Evolutionary conservation across 1,139 yeast species (phyloP).

Genomic region (Blastobotrys persicus): DNA sequence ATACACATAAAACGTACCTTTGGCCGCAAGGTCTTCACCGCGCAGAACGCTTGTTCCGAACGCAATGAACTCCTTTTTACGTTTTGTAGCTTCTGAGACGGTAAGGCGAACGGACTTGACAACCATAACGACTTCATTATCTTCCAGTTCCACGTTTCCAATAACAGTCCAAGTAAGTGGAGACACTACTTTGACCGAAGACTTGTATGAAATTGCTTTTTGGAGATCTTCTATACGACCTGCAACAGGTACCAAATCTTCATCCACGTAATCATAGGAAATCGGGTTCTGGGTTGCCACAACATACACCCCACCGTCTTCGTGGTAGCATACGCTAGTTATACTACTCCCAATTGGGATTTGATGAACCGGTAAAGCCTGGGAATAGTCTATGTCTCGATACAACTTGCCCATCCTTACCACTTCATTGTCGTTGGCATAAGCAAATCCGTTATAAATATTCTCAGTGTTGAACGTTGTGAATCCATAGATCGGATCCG

Average conservation of each 20-base stretch:
- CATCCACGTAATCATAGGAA: conserved; percentile 68
- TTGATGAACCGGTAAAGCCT: conserved; percentile 27
- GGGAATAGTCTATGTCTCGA: conserved; percentile 25
- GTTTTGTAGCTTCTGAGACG: conserved; percentile 50
- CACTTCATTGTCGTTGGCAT: conserved; percentile 66
- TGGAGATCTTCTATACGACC: conserved; percentile 54
- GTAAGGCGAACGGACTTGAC: conserved; percentile 61
- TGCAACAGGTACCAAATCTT: conserved; percentile 64
- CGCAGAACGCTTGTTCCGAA: conserved; percentile 76
- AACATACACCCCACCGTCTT: conserved; percentile 60
- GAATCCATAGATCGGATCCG: conserved; percentile 45
- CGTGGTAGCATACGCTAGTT: conserved; percentile 70
- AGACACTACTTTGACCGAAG: conserved; percentile 63
- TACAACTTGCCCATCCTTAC: conserved; percentile 36
- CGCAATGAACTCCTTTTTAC: conserved; percentile 66
- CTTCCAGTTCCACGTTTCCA: conserved; percentile 64
- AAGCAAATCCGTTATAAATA: conserved; percentile 57
- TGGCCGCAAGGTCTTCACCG: conserved; percentile 79
- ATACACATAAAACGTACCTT: conserved; percentile 72
- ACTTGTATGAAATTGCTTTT: conserved; percentile 55
- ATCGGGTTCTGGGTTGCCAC: conserved; percentile 61
- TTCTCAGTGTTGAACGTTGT: conserved; percentile 33
- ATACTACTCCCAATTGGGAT: conserved; percentile 54
- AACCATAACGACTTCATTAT: conserved; percentile 63
- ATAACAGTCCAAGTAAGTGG: conserved; percentile 76